Percentiles rank a stretch among this genome's conserved stretches.
Conservation (phyloP, 2,329 filamentous ascomycete genomes). For the Pseudogymnoascus sp. region DNA sequence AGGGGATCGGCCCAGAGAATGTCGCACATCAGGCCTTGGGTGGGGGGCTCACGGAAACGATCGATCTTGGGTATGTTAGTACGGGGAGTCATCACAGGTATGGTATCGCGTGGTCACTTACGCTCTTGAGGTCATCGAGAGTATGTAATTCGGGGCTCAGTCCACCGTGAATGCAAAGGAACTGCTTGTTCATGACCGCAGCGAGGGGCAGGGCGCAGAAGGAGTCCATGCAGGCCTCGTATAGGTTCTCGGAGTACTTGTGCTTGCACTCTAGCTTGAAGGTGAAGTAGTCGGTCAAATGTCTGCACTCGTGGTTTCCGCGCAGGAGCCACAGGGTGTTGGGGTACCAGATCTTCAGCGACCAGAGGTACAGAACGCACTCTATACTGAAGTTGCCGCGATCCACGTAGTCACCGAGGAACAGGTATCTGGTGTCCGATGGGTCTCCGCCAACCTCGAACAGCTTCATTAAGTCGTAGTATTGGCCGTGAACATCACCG, state of each 20-base stretch:
- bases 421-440: slow-evolving; percentile 90
- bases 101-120: slow-evolving; percentile 37
- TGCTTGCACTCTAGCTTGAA: slow-evolving; percentile 99
- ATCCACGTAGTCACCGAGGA: slow-evolving; percentile 96
- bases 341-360: slow-evolving; percentile 97
- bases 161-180: slow-evolving; percentile 95
- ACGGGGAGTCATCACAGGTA: background rate
- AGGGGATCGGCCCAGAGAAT: slow-evolving; percentile 98
- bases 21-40: slow-evolving; percentile 97
- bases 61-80: slow-evolving; percentile 62
- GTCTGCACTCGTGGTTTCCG: slow-evolving; percentile 96
- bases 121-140: slow-evolving; percentile 83
- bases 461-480: slow-evolving; percentile 98
- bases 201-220: slow-evolving; percentile 92
- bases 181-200: slow-evolving; percentile 99
- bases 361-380: slow-evolving; percentile 97
- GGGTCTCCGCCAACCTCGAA: slow-evolving; percentile 98
- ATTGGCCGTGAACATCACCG: slow-evolving; percentile 96
- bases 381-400: slow-evolving; percentile 98
- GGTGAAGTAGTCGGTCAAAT: slow-evolving; percentile 99
- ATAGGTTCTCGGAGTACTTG: slow-evolving; percentile 94
- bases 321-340: slow-evolving; percentile 94
- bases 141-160: slow-evolving; percentile 94
- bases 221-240: slow-evolving; percentile 97
- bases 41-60: slow-evolving; percentile 93